phyloP scores from a whole-genome alignment of 768 basidiomycete genomes.

The Kwoniella botswanensis region DNA sequence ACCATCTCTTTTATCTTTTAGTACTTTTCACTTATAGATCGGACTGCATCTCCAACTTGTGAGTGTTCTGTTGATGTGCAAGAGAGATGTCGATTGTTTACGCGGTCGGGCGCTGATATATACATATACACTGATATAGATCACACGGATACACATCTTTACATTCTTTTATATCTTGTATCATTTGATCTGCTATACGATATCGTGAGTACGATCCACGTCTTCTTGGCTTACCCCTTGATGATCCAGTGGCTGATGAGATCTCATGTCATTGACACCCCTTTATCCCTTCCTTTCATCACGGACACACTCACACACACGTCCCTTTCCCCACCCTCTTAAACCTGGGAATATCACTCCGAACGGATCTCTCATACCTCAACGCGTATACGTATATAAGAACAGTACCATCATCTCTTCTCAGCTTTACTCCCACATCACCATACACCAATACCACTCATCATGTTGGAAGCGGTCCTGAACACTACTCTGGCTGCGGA shows the following conservation, averaged over 20 bases:
- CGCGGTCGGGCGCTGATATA: no score
- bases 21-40: background rate
- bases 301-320: background rate
- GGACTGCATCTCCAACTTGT: no score
- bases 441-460: background rate
- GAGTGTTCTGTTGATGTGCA: no score
- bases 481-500: slow-evolving; percentile 7
- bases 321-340: slow-evolving; percentile 1
- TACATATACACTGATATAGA: background rate
- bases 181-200: background rate
- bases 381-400: background rate
- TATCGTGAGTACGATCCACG: background rate
- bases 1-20: background rate
- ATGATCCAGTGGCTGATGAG: background rate
- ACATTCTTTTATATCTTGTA: background rate
- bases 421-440: background rate
- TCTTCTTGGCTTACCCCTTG: background rate
- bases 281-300: slow-evolving; percentile 1
- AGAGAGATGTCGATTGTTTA: background rate
- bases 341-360: background rate
- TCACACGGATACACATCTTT: background rate
- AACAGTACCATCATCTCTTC: no score
- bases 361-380: background rate
- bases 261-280: background rate
- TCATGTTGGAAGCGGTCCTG: background rate